Conservation (phyloP, 148 eudicot genomes). For the Rheum nobile region DNA sequence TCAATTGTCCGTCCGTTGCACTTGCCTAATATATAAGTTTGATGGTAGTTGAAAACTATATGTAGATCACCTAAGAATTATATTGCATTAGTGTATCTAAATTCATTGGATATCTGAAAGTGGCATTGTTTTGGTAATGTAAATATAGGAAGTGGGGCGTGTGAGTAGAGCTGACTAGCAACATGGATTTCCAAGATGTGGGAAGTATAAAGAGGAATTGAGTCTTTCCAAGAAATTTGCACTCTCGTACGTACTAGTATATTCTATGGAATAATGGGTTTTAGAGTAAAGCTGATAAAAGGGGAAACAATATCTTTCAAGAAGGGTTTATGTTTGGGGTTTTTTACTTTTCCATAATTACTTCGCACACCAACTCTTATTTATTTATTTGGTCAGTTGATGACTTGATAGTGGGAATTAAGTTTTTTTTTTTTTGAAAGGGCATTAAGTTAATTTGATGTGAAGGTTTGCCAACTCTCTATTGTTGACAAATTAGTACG, state of each 20-base stretch:
- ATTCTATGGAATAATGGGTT: not conserved
- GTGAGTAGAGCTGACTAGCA: not conserved
- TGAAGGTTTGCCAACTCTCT: too few species aligned
- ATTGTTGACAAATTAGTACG: too few species aligned
- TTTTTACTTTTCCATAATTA: not conserved
- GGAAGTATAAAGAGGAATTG: not conserved
- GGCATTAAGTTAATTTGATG: too few species aligned
- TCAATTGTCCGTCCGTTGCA: too few species aligned
- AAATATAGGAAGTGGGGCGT: conserved; percentile 1
- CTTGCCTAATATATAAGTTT: too few species aligned
- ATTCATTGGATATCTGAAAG: not conserved
- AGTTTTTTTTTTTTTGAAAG: too few species aligned
- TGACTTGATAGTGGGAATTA: too few species aligned
- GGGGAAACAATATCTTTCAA: not conserved
- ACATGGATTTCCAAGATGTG: not conserved
- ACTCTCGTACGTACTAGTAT: not conserved
- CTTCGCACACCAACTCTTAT: too few species aligned
- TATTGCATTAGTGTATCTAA: not conserved
- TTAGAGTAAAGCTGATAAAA: not conserved
- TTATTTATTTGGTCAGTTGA: too few species aligned
- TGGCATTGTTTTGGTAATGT: not conserved
- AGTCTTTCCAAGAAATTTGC: not conserved
- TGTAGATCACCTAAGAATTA: not conserved
- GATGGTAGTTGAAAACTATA: too few species aligned
- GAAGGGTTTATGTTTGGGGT: not conserved